Percentiles rank a stretch among this genome's conserved stretches.
Conservation (phyloP, 1,139 yeast species). For the Candida sp. region DNA sequence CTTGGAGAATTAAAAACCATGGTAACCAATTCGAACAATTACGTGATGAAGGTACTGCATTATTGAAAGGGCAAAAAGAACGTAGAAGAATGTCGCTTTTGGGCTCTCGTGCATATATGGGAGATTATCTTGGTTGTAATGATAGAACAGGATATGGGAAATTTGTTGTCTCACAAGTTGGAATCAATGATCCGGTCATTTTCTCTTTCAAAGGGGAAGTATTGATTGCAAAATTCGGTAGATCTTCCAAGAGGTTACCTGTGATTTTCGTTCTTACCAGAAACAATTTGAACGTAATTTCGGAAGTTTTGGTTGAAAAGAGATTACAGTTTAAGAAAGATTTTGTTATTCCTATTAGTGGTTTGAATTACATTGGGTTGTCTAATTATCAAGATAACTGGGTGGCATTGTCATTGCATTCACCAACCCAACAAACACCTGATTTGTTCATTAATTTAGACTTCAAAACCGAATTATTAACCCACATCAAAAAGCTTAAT, state of each 20-base stretch:
- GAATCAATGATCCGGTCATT: slow-evolving; percentile 65
- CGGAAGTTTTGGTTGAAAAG: slow-evolving; percentile 70
- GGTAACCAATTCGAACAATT: slow-evolving; percentile 80
- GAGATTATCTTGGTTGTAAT: slow-evolving; percentile 89
- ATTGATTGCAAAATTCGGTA: slow-evolving; percentile 82
- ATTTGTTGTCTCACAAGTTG: slow-evolving; percentile 62
- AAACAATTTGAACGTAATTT: slow-evolving; percentile 60
- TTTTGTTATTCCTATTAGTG: slow-evolving; percentile 54
- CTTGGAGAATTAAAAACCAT: slow-evolving; percentile 78
- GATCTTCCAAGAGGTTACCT: slow-evolving; percentile 80
- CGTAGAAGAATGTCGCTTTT: slow-evolving; percentile 85
- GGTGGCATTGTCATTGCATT: slow-evolving; percentile 68
- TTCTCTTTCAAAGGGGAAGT: slow-evolving; percentile 85
- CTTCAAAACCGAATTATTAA: slow-evolving; percentile 86
- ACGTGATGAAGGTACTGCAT: slow-evolving; percentile 76
- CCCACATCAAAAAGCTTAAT: slow-evolving; percentile 67
- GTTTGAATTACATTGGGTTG: slow-evolving; percentile 63
- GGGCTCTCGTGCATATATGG: slow-evolving; percentile 90
- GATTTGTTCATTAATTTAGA: slow-evolving; percentile 79
- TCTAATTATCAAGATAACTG: slow-evolving; percentile 89
- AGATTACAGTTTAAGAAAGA: slow-evolving; percentile 69
- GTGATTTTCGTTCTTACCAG: slow-evolving; percentile 71
- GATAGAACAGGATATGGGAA: slow-evolving; percentile 69
- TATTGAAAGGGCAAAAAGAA: slow-evolving; percentile 76
- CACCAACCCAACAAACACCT: slow-evolving; percentile 54